Conservation (phyloP, 1,139 yeast genomes). For the Yamadazyma kanchanaburiensis region DNA sequence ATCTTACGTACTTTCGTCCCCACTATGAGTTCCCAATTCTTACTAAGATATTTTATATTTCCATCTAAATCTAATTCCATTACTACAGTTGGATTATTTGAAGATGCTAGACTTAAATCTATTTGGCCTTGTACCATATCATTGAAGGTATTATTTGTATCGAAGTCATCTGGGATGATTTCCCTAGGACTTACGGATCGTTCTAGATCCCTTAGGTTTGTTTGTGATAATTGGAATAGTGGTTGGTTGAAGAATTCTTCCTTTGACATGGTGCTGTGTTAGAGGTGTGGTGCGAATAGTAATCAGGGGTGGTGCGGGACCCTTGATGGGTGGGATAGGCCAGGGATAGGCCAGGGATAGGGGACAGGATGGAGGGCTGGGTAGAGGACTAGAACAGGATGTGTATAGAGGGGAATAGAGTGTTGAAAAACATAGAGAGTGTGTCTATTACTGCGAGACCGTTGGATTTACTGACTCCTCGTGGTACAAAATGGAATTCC, state of each 20-base stretch:
- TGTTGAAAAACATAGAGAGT: too few relatives aligned
- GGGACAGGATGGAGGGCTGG: too few relatives aligned
- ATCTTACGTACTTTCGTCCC: constrained; percentile 63
- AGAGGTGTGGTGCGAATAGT: too few relatives aligned
- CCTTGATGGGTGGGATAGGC: too few relatives aligned
- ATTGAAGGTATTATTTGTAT: constrained; percentile 2
- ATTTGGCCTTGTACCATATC: constrained; percentile 39
- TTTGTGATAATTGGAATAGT: constrained; percentile 20
- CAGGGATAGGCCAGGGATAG: too few relatives aligned
- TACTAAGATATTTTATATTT: constrained; percentile 67
- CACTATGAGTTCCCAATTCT: constrained; percentile 72
- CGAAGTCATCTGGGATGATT: constrained; percentile 6
- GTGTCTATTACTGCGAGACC: too few relatives aligned
- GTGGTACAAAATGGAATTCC: too few relatives aligned
- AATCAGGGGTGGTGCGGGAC: too few relatives aligned
- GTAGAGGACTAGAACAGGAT: too few relatives aligned
- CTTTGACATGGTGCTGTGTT: constrained; percentile 8
- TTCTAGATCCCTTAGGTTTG: constrained; percentile 21
- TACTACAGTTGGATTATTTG: constrained; percentile 75
- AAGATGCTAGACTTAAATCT: constrained; percentile 55
- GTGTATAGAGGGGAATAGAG: too few relatives aligned
- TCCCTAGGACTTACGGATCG: constrained; percentile 31
- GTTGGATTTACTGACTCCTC: too few relatives aligned
- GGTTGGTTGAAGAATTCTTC: constrained; percentile 21
- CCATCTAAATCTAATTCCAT: constrained; percentile 83